Evolutionary conservation across 352 stramenopile genomes (phyloP).

Genomic region (Halophytophthora batemanensis): DNA sequence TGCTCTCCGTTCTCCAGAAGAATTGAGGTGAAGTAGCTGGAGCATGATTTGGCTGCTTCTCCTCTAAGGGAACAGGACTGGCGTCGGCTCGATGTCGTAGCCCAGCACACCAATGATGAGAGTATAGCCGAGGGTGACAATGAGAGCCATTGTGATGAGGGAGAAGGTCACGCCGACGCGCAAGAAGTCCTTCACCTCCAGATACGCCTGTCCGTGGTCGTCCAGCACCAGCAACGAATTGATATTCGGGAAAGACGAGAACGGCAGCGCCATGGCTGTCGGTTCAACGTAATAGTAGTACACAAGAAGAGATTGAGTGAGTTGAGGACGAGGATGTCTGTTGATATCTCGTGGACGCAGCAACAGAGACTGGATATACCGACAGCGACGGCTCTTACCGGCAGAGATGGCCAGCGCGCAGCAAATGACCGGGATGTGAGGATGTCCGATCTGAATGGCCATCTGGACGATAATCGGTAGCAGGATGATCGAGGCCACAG

Average conservation of each 20-base stretch:
- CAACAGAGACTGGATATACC: neutral
- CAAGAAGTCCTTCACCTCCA: conserved; percentile 87
- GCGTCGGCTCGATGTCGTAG: conserved; percentile 60
- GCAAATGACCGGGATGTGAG: conserved; percentile 83
- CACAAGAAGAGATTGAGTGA: neutral
- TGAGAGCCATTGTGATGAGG: conserved; percentile 78
- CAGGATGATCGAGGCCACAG: conserved; percentile 90
- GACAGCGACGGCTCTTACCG: conserved; percentile 34
- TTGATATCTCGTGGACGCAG: neutral
- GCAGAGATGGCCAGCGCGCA: conserved; percentile 86
- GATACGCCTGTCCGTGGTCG: conserved; percentile 84
- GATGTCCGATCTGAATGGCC: conserved; percentile 82
- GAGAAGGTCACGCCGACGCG: conserved; percentile 85
- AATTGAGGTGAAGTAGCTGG: conserved; percentile 1
- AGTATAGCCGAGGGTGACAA: conserved; percentile 81
- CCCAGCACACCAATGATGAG: conserved; percentile 83
- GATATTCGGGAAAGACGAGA: conserved; percentile 93
- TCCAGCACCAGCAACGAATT: conserved; percentile 90
- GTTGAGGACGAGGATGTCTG: neutral
- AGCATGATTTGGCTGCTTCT: conserved; percentile 7
- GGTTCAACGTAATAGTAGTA: conserved; percentile 2
- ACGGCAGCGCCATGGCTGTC: conserved; percentile 89
- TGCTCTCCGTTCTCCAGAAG: too few species aligned
- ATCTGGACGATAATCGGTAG: conserved; percentile 91
- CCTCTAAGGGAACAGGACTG: conserved; percentile 27